Percentiles rank a stretch among this genome's conserved stretches.
These are phyloP conservation scores for Wickerhamomyces bisporus DNA, from an alignment of 805 yeast genomes.

Conservation along the genomic window DNA sequence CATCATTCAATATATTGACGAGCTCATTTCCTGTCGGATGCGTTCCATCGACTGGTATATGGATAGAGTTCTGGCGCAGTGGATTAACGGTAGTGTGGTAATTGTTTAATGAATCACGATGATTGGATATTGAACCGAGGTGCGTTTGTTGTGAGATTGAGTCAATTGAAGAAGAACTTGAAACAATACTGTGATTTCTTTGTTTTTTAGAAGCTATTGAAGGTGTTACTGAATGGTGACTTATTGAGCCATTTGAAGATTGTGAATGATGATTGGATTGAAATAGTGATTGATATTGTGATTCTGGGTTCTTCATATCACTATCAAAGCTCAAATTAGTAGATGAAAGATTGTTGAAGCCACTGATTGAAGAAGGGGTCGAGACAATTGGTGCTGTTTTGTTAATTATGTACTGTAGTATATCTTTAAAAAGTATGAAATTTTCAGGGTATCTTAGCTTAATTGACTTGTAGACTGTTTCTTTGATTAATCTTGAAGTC, in stretches of 20 bases:
- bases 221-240: neutral
- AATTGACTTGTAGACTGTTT: constrained; percentile 9
- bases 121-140: too few species aligned
- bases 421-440: constrained; percentile 19
- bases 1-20: too few species aligned
- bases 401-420: neutral
- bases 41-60: too few species aligned
- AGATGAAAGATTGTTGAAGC: neutral
- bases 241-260: neutral
- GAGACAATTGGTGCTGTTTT: neutral
- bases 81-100: too few species aligned
- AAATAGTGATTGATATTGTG: neutral
- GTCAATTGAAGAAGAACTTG: too few species aligned
- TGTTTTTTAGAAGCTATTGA: too few species aligned
- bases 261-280: neutral
- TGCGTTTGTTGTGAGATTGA: too few species aligned
- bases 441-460: constrained; percentile 25
- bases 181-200: too few species aligned
- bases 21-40: too few species aligned
- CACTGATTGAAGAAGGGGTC: neutral
- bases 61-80: too few species aligned
- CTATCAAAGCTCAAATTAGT: neutral
- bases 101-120: too few species aligned
- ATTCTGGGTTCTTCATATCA: neutral
- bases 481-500: constrained; percentile 8